These are phyloP conservation scores for Parastagonospora avenae DNA, from an alignment of 2,329 filamentous ascomycete species.

Conservation along the genomic window DNA sequence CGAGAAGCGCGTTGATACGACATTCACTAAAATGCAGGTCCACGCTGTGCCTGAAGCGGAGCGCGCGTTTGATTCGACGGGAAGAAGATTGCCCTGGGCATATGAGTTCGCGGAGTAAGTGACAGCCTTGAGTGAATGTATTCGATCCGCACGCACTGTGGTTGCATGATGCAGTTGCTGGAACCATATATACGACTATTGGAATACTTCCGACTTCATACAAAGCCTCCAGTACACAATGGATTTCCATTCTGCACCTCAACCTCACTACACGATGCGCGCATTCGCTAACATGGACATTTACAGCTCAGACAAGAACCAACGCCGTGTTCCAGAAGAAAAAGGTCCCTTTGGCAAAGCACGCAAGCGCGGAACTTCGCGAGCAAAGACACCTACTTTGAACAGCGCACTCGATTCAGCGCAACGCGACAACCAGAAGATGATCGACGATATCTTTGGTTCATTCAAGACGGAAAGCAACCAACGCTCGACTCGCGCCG, in stretches of 20 bases:
- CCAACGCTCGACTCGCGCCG: constrained; percentile 29
- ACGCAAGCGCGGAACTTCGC: constrained; percentile 52
- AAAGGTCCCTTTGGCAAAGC: constrained; percentile 66
- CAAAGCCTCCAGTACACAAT: neutral
- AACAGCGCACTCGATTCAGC: constrained; percentile 62
- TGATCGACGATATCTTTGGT: constrained; percentile 55
- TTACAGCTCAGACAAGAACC: constrained; percentile 49
- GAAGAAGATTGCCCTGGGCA: constrained; percentile 66
- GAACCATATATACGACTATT: neutral
- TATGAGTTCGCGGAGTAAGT: constrained; percentile 67
- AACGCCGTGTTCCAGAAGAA: constrained; percentile 62
- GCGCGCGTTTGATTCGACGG: constrained; percentile 63
- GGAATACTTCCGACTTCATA: neutral
- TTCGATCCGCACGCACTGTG: too few species aligned
- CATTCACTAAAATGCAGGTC: constrained; percentile 61
- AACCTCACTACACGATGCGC: neutral
- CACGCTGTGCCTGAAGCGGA: constrained; percentile 68
- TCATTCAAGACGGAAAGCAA: constrained; percentile 38
- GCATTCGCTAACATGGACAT: constrained; percentile 18
- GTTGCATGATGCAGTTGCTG: too few species aligned
- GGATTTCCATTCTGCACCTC: neutral
- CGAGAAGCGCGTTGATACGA: constrained; percentile 7
- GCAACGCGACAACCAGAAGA: constrained; percentile 50
- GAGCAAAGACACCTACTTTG: constrained; percentile 63
- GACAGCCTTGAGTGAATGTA: neutral